These are phyloP conservation scores for Climacium dendroides DNA, from an alignment of 225 moss, liverwort and hornwort genomes.

Conservation along the genomic window DNA sequence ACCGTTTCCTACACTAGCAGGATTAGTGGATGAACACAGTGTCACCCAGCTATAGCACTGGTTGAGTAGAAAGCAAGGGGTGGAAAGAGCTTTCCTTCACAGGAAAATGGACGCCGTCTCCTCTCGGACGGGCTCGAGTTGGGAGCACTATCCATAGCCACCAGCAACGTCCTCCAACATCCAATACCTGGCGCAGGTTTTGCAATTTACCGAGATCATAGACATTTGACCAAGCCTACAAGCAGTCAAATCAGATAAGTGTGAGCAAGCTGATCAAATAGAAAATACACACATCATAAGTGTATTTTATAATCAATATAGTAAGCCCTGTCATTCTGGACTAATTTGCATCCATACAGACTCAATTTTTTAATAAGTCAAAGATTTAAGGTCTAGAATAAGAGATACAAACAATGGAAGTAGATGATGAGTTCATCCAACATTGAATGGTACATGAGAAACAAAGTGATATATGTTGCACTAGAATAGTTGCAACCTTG, in stretches of 20 bases:
- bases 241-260: not conserved
- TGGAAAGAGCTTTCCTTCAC: constrained; percentile 10
- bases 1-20: not conserved
- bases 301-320: not conserved
- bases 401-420: not conserved
- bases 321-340: not conserved
- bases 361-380: not conserved
- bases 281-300: not conserved
- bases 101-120: constrained; percentile 52
- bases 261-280: not conserved
- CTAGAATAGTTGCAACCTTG: not conserved
- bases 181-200: constrained; percentile 56
- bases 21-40: not conserved
- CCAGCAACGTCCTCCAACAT: constrained; percentile 40
- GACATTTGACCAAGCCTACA: constrained; percentile 59
- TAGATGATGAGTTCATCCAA: not conserved
- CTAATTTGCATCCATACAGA: too few species aligned
- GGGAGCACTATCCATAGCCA: constrained; percentile 59
- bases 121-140: constrained; percentile 30
- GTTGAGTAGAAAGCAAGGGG: not conserved
- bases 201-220: constrained; percentile 47
- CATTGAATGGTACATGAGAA: not conserved
- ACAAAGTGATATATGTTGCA: not conserved
- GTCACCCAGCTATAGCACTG: not conserved
- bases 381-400: not conserved